Base-by-base conservation (phyloP, 1,284 basidiomycete genomes). In the Thecaphora thlaspeos region DNA sequence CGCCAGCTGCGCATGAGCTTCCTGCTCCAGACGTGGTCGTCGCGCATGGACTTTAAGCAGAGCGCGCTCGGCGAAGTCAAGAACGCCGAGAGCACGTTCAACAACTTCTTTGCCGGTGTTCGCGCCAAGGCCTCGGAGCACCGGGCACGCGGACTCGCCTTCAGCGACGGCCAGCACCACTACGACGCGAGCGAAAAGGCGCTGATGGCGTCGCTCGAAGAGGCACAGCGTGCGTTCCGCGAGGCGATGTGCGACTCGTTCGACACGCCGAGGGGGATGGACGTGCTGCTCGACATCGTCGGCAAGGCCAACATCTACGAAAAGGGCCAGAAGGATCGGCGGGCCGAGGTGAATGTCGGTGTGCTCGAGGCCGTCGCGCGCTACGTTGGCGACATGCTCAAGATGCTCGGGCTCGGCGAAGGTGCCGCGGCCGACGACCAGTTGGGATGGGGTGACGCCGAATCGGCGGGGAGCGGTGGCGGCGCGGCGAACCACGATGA, bases 211-310 rank as follows among this genome's bases (percentile, higher is more conserved):
- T 91, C 89, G 64, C 82, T 95, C 39, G 83, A 88, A 65, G 81
- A 85, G 45, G 85, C 87, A 34, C 93, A 94, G 79, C 71, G 83
- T 39, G 82, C 84, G 2, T 95, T 98, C 84, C 87, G 91, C 48
- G 82, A 81, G n/a, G 90, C 93, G 0, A 86, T 99, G 51, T 95
- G 90, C 80, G 94, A 99, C 79, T 96, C 92, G 1, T 96, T 98
- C 83, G 94, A 98, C 79, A 98, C 94, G 0, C 90, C 92, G 1
- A 82, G 82, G 15, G 94, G 91, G 0, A 80, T 98, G 41, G 83
- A 85, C 64, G 81, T 86, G 48, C 80, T 98, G 14, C 83, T 90
- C 14, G 88, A 93, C 58, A 81, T 97, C 26, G 86, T 98, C 23
- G 88, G 88, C n/a, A 84, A 85, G 48, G 87, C 89, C 17, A 97